Base-by-base conservation (phyloP, 768 basidiomycete genomes). In the Naganishia randhawae region DNA sequence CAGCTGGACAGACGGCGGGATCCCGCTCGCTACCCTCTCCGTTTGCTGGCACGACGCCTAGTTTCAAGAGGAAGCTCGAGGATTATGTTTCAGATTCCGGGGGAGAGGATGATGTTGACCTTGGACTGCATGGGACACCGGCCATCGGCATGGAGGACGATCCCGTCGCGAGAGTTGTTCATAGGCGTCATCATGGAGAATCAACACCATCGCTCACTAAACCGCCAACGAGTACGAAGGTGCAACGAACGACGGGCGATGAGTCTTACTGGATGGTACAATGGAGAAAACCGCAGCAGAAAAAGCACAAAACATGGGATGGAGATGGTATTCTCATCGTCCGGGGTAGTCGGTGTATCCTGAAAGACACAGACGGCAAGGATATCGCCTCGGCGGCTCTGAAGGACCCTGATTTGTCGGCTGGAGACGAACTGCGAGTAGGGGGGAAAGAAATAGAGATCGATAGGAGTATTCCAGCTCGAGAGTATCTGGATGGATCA, bases 301-400 rank as follows among this genome's bases (percentile, higher is more conserved):
- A 63, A 53, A 68, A 57, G 61, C 55, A 68, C 25, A 67, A 80
- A 67, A 80, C 78, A 7, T 80, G 78, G 78, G 78, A 80, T 54
- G 77, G 76, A 14, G 78, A 80, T 66, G 78, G 76, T 0, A 75
- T 69, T 41, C 69, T 80, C 33, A 71, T 72, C 25, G 70, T 78
- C 14, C 66, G 69, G 9, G 75, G 77, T 25, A 73, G 62, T 22
- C 70, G 63, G 51, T 72, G 75, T 22, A 67, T 45, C 2, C 74
- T 80, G 73, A 66, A 76, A 13, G 75, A 73, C 68, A 76, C 77
- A 55, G 72, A 77, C 19, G 77, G 75, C 22, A 72, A 74, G 31
- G 67, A 69, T 50, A 71, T 68, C 33, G 61, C 63, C 13, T 63
- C 52, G 0, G 66, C 63, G 39, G 65, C 37, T 42, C 69, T 45